Evolutionary conservation across 2,329 filamentous ascomycete genomes (phyloP).

Genomic region (Byssochlamys sp.): DNA sequence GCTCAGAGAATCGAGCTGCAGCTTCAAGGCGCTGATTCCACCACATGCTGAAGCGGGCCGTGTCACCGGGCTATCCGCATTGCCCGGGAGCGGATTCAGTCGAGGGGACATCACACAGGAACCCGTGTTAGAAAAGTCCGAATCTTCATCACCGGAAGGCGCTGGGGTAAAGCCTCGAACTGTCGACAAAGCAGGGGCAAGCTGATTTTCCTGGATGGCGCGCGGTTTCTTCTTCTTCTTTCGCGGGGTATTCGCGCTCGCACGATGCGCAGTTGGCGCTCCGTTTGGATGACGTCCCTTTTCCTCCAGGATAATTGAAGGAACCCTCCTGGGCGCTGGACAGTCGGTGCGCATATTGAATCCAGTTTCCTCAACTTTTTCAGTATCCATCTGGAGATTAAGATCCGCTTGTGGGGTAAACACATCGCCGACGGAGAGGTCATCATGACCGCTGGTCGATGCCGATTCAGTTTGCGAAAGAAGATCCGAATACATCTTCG

Average conservation of each 20-base stretch:
- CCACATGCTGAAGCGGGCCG: slow-evolving; percentile 45
- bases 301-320: slow-evolving; percentile 4
- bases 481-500: neutral
- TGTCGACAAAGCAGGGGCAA: slow-evolving; percentile 28
- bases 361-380: slow-evolving; percentile 13
- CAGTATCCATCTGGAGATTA: slow-evolving; percentile 13
- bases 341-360: slow-evolving; percentile 17
- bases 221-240: slow-evolving; percentile 36
- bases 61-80: slow-evolving; percentile 38
- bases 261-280: slow-evolving; percentile 16
- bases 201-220: slow-evolving; percentile 8
- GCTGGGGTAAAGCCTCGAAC: slow-evolving; percentile 36
- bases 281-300: slow-evolving; percentile 6
- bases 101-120: slow-evolving; percentile 25
- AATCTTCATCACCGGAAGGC: slow-evolving; percentile 38
- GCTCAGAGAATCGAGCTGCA: slow-evolving; percentile 69
- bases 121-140: slow-evolving; percentile 33
- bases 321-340: slow-evolving; percentile 13
- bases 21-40: slow-evolving; percentile 72
- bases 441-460: slow-evolving; percentile 17
- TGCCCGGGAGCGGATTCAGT: slow-evolving; percentile 17
- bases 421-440: slow-evolving; percentile 31
- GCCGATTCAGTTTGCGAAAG: slow-evolving; percentile 10
- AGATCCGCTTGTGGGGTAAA: slow-evolving; percentile 30
- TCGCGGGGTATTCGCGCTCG: slow-evolving; percentile 17